Conservation (phyloP, 257 asterid genomes). For the Lycium ferocissimum region DNA sequence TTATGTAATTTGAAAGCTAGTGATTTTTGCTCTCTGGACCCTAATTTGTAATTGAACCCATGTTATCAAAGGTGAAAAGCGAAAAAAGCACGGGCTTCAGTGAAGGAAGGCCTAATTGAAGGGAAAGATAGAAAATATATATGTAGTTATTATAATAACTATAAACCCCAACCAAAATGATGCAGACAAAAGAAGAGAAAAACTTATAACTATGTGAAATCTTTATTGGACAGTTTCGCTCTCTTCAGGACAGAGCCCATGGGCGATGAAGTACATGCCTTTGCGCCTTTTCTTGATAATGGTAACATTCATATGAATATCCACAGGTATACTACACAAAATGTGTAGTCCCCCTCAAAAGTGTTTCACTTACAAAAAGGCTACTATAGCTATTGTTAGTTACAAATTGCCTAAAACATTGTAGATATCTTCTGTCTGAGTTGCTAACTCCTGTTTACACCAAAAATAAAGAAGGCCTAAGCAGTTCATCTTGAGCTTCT, state of each 20-base stretch:
- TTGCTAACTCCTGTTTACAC: too few relatives aligned
- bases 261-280: not conserved
- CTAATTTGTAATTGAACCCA: too few relatives aligned
- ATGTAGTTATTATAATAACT: not conserved
- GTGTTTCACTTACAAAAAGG: too few relatives aligned
- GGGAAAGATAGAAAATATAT: not conserved
- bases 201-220: not conserved
- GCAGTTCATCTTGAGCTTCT: too few relatives aligned
- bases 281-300: not conserved
- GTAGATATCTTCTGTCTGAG: too few relatives aligned
- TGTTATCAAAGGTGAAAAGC: not conserved
- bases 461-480: too few relatives aligned
- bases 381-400: too few relatives aligned
- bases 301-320: too few relatives aligned
- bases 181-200: not conserved
- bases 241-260: not conserved
- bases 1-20: not conserved
- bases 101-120: slow-evolving; percentile 10
- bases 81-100: not conserved
- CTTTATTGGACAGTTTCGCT: not conserved
- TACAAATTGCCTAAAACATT: too few relatives aligned
- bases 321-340: too few relatives aligned
- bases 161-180: slow-evolving; percentile 12
- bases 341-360: too few relatives aligned
- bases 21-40: too few relatives aligned